A percentile compares a stretch with the other conserved stretches of the same genome.
Conservation (phyloP, 441 rosid species). For the Macaranga tanarius region DNA sequence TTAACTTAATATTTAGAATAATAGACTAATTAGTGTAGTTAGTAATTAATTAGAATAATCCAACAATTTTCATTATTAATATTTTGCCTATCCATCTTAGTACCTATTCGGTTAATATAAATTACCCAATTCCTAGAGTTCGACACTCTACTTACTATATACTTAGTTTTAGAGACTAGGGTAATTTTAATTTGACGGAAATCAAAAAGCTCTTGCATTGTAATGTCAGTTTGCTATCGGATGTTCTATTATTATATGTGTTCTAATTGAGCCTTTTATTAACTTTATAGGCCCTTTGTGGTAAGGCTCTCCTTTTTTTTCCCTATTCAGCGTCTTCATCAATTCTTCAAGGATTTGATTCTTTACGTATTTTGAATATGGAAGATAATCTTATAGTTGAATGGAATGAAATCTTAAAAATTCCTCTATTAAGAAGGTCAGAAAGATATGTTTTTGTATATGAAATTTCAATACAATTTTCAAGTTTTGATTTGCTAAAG, state of each 20-base stretch:
- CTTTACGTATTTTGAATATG: conserved; percentile 77
- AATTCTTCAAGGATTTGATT: conserved; percentile 52
- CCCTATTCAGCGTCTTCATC: conserved; percentile 50
- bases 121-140: no score
- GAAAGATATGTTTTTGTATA: conserved; percentile 25
- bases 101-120: no score
- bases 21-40: no score
- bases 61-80: no score
- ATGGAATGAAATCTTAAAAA: conserved; percentile 80
- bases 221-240: conserved; percentile 21
- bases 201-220: conserved; percentile 27
- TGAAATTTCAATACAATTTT: conserved; percentile 4
- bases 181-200: no score
- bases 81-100: no score
- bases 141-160: no score
- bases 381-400: conserved; percentile 79
- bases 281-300: conserved; percentile 1
- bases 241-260: no score
- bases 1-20: no score
- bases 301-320: conserved; percentile 13
- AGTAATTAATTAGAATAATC: no score
- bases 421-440: conserved; percentile 71
- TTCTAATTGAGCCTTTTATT: neutral
- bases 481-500: no score
- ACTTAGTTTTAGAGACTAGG: no score